Evolutionary conservation across 345 rosid genomes (phyloP), one percentile per base, ranked within the genome.

Genomic region (Nasturtium officinale): DNA sequence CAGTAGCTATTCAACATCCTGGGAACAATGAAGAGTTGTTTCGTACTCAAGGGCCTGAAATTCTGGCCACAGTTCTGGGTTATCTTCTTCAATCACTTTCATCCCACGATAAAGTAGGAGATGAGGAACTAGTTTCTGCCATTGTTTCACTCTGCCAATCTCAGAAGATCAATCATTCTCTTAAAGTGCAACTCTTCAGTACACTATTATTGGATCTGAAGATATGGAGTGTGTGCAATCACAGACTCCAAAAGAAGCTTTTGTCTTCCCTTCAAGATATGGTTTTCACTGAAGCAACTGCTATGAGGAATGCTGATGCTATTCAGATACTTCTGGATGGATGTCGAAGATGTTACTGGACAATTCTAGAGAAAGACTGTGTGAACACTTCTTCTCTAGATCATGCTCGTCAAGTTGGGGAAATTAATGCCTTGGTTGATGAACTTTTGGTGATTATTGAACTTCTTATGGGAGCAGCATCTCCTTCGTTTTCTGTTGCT

Each of bases 331-430:
- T 95, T 83, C 83, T 95, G 48, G 96, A 91, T 83, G 95, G 96
- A 69, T 90, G 99, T 85, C 80, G 99, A 77, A 91, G 83, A 83
- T 95, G 96, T 84, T 95, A 90, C 79, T 95, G 99, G 99, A 83
- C 84, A 30, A 71, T 87, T 76, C 86, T 75, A 48, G 98, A 95
- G 82, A 94, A 84, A 84, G 92, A 91, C 67, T 91, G 96, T 21
- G 79, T 91, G 17, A 69, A 82, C 62, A 76, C 85, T 18, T 91
- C 83, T 72, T 85, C 85, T 32, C 67, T 69, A 37, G 79, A 86
- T 37, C 82, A 77, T 72, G 65, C 72, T 29, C 97, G 86, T 37
- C 97, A 91, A 62, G 56, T 87, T 54, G 99, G 99, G 58, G 99
- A 91, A 85, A 79, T 95, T 63, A 95, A 95, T 87, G 96, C 96